Evolutionary conservation across 1,284 basidiomycete species (phyloP).

Genomic region (Rhodotorula sp.): DNA sequence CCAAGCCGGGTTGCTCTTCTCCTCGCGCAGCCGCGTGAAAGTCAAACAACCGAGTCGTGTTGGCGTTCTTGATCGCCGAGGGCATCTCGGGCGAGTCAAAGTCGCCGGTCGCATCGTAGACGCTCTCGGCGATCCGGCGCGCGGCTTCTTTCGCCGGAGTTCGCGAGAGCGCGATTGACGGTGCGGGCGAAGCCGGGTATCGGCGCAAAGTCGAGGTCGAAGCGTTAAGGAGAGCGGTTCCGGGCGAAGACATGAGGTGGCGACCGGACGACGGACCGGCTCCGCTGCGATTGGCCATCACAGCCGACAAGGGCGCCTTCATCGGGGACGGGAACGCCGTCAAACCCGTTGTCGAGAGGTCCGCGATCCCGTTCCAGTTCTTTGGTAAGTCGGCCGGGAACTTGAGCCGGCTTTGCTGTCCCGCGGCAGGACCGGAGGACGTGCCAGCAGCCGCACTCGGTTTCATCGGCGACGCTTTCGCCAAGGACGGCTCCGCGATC

Average conservation of each 20-base stretch:
- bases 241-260: constrained; percentile 13
- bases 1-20: neutral
- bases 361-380: constrained; percentile 43
- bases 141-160: constrained; percentile 38
- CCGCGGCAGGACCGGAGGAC: constrained; percentile 16
- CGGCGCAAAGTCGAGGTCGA: neutral
- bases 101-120: constrained; percentile 29
- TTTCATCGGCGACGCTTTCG: constrained; percentile 7
- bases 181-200: neutral
- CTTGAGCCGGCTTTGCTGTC: constrained; percentile 2
- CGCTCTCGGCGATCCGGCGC: constrained; percentile 25
- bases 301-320: constrained; percentile 16
- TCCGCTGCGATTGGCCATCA: neutral
- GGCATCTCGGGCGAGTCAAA: constrained; percentile 30
- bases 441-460: neutral
- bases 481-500: constrained; percentile 9
- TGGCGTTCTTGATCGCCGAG: constrained; percentile 15
- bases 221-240: neutral
- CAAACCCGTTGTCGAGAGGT: constrained; percentile 34
- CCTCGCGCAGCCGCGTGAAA: neutral
- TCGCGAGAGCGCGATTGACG: constrained; percentile 8
- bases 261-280: neutral
- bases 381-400: constrained; percentile 34
- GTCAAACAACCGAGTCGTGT: neutral
- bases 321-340: constrained; percentile 37